phyloP scores from a whole-genome alignment of 2,329 filamentous ascomycete genomes.

The Cadophora sp. region DNA sequence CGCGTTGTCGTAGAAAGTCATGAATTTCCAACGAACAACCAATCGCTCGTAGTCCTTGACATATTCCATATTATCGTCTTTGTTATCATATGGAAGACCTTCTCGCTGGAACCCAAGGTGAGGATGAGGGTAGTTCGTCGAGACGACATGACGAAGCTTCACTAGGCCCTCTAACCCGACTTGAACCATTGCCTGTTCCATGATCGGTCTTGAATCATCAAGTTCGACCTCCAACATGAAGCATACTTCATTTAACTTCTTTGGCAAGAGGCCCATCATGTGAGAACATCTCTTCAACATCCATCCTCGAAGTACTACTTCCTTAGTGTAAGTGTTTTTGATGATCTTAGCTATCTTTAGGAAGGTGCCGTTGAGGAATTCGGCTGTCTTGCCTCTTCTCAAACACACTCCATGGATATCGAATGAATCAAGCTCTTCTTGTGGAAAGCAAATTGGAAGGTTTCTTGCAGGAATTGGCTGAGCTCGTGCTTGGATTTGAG shows the following conservation, averaged over 20 bases:
- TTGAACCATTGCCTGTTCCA: slow-evolving; percentile 50
- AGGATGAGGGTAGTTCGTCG: slow-evolving; percentile 62
- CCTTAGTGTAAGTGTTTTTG: slow-evolving; percentile 34
- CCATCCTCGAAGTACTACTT: slow-evolving; percentile 49
- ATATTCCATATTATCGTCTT: background rate
- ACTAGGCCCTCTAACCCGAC: slow-evolving; percentile 49
- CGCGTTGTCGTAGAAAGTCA: slow-evolving; percentile 19
- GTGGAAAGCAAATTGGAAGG: background rate
- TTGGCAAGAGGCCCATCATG: slow-evolving; percentile 44
- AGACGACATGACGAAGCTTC: slow-evolving; percentile 50
- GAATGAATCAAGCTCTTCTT: background rate
- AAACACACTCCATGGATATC: background rate
- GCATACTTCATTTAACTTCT: slow-evolving; percentile 53
- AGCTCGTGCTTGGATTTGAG: background rate
- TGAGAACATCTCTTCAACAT: slow-evolving; percentile 46
- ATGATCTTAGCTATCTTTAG: slow-evolving; percentile 49
- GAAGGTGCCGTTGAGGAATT: slow-evolving; percentile 42
- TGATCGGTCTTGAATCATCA: slow-evolving; percentile 42
- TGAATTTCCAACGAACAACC: slow-evolving; percentile 15
- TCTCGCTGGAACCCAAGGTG: slow-evolving; percentile 26
- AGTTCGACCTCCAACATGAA: slow-evolving; percentile 47
- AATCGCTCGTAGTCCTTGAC: slow-evolving; percentile 12
- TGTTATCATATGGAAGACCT: background rate
- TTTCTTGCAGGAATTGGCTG: background rate
- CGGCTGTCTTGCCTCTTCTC: slow-evolving; percentile 27